Base-by-base conservation (phyloP, 345 rosid species). In the Lumnitzera littorea region DNA sequence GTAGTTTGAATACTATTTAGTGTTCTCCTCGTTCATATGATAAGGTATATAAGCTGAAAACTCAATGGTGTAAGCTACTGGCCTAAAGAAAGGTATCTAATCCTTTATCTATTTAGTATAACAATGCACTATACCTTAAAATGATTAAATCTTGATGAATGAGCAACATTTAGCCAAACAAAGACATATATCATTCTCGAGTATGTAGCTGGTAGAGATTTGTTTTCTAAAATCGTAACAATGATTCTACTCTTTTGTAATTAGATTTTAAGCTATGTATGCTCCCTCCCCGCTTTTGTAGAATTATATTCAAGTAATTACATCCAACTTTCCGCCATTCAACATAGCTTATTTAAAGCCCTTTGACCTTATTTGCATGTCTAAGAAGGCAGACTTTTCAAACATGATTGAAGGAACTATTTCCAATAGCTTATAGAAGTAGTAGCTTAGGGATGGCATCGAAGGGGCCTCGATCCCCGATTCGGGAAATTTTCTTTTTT, bases 371-470 rank as follows among this genome's bases (percentile, higher is more conserved):
- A 27, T 43, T 20, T 67, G 43, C 76, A 91, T 96, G 91, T 80
- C 72, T 84, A 82, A 58, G 79, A 69, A 4, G 84, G 85, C 58
- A 83, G 83, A 65, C 91, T 91, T 68, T 57, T 73, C 51, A 96
- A 89, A 76, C 72, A 72, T 55, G 89, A 89, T 54, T 62, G 84
- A 58, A 84, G 95, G 71, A 74, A 70, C 64, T 87, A 87, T 75
- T 91, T 91, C 78, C 98, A 91, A 67, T 96, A 91, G 79, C 96
- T 91, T 65, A 71, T 89, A 70, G 96, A 91, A 73, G 92, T 92
- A 53, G 81, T 92, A 70, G 74, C 84, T 65, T 91, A 20, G 20
- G 20, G 20, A 20, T 20, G 20, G 20, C 0, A 20, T 20, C 20
- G 20, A 20, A 20, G 20, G 20, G 20, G 20, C 20, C 20, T 20